These are phyloP conservation scores for Leccinum uliginosum DNA, from an alignment of 768 basidiomycete species.

Conservation along the genomic window DNA sequence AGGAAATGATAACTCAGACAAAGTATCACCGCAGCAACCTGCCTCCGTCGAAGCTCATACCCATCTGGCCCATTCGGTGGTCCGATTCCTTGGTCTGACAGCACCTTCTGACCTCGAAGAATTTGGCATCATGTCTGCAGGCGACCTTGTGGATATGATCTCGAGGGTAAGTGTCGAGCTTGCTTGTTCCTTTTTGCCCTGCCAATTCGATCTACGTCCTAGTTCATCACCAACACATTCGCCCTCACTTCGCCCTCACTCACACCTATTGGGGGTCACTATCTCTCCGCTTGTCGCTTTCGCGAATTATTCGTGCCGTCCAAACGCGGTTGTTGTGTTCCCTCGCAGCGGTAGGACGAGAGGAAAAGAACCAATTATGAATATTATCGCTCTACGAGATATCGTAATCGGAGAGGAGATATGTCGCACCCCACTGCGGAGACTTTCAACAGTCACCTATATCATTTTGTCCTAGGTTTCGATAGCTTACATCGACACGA, in stretches of 20 bases:
- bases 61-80: conserved; percentile 68
- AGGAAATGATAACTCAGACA: conserved; percentile 39
- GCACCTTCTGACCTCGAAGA: conserved; percentile 55
- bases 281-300: conserved; percentile 77
- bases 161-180: conserved; percentile 51
- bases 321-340: conserved; percentile 91
- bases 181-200: not conserved
- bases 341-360: conserved; percentile 46
- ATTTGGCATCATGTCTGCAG: conserved; percentile 52
- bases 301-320: conserved; percentile 84
- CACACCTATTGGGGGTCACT: conserved; percentile 77
- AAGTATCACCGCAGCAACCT: conserved; percentile 42
- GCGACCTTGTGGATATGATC: conserved; percentile 64
- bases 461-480: conserved; percentile 56
- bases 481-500: conserved; percentile 84
- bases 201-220: not conserved
- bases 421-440: not conserved
- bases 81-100: conserved; percentile 61
- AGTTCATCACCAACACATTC: conserved; percentile 94
- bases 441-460: conserved; percentile 24
- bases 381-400: conserved; percentile 65
- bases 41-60: conserved; percentile 54
- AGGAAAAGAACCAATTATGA: conserved; percentile 57
- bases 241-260: conserved; percentile 76
- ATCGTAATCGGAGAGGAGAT: conserved; percentile 73